Evolutionary conservation across 805 yeast genomes (phyloP).

Genomic region (Candida palmyrensis): DNA sequence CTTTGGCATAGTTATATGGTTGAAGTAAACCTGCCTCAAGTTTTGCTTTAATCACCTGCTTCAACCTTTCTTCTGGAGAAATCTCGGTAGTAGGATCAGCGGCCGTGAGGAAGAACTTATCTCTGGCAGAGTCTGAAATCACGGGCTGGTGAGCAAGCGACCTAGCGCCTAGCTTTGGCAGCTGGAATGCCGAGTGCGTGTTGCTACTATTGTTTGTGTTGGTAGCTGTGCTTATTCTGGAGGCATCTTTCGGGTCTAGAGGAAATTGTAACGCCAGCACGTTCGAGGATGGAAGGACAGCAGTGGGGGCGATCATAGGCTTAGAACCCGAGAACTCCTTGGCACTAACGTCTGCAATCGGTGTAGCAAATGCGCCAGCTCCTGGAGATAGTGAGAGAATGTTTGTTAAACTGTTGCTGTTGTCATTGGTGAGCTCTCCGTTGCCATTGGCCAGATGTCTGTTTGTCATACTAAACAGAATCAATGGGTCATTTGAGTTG

Average conservation of each 20-base stretch:
- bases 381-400: conserved; percentile 27
- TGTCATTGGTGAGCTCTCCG: conserved; percentile 8
- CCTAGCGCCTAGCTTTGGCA: conserved; percentile 1
- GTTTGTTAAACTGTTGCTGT: conserved; percentile 11
- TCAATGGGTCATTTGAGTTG: conserved; percentile 12
- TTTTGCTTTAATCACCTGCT: conserved; percentile 91
- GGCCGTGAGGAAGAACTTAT: conserved; percentile 90
- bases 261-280: conserved; percentile 5
- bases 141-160: conserved; percentile 27
- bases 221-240: neutral
- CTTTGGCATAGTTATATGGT: conserved; percentile 92
- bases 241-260: neutral
- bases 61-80: conserved; percentile 88
- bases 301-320: too few relatives aligned
- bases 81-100: conserved; percentile 95
- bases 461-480: conserved; percentile 16
- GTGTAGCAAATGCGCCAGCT: conserved; percentile 12
- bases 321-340: too few relatives aligned
- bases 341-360: neutral
- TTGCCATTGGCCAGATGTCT: conserved; percentile 5
- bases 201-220: conserved; percentile 4
- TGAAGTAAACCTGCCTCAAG: conserved; percentile 87
- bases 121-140: conserved; percentile 75
- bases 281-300: conserved; percentile 3
- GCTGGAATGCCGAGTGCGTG: conserved; percentile 1